phyloP scores from a whole-genome alignment of 495 filamentous ascomycete genomes.

The Aspergillus saccharolyticus region DNA sequence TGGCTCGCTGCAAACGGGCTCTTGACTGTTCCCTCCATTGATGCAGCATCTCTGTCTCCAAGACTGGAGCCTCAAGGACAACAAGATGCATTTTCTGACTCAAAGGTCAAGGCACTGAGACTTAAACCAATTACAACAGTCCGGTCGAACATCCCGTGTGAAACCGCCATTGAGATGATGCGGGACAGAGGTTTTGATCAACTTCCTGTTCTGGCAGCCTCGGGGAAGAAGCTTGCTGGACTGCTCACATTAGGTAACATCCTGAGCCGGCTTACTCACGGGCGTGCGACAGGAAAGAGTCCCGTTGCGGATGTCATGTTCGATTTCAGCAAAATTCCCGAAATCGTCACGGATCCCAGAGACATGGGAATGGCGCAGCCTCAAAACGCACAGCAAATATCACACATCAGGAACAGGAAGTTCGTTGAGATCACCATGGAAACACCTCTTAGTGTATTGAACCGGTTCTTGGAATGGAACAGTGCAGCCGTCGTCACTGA shows the following conservation, averaged over 20 bases:
- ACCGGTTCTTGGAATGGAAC: conserved; percentile 96
- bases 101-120: conserved; percentile 73
- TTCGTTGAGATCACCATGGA: conserved; percentile 93
- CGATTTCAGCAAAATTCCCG: conserved; percentile 76
- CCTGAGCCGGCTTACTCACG: conserved; percentile 80
- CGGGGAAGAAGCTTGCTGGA: conserved; percentile 70
- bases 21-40: conserved; percentile 53
- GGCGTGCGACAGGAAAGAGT: conserved; percentile 64
- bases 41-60: conserved; percentile 44
- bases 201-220: conserved; percentile 75
- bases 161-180: conserved; percentile 93
- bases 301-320: conserved; percentile 93
- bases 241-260: conserved; percentile 92
- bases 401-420: conserved; percentile 48
- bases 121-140: conserved; percentile 91
- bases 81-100: conserved; percentile 59
- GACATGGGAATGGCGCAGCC: conserved; percentile 41
- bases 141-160: conserved; percentile 57
- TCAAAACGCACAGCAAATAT: conserved; percentile 9
- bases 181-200: conserved; percentile 95
- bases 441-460: conserved; percentile 76
- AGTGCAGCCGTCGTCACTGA: conserved; percentile 92
- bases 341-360: conserved; percentile 80
- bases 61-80: conserved; percentile 21
- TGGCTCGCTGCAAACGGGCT: conserved; percentile 96